phyloP scores from a whole-genome alignment of 2,329 filamentous ascomycete species.

The Alternaria longipes region DNA sequence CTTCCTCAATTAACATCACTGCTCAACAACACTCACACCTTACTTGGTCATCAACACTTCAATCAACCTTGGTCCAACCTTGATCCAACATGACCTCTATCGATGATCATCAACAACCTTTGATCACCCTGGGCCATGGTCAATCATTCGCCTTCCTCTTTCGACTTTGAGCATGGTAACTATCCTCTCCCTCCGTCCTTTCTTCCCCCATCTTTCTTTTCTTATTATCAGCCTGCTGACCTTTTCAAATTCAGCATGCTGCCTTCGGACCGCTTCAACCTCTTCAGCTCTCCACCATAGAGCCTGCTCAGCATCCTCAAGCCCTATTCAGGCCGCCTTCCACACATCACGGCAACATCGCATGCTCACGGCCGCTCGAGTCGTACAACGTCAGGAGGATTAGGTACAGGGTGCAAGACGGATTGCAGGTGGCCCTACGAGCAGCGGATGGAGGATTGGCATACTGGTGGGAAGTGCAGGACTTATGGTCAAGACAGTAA shows the following conservation, averaged over 20 bases:
- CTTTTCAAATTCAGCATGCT: slow-evolving; percentile 3
- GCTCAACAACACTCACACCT: too few relatives aligned
- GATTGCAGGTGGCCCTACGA: slow-evolving; percentile 9
- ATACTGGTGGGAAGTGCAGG: slow-evolving; percentile 14
- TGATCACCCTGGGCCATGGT: slow-evolving; percentile 13
- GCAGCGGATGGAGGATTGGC: background rate
- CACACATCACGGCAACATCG: slow-evolving; percentile 5
- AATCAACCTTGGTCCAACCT: background rate
- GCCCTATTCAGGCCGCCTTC: slow-evolving; percentile 1
- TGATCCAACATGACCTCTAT: slow-evolving; percentile 12
- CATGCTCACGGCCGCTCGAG: slow-evolving; percentile 9
- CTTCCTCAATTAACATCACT: background rate
- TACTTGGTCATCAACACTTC: too few relatives aligned
- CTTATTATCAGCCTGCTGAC: slow-evolving; percentile 3
- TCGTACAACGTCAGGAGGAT: background rate
- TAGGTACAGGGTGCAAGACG: slow-evolving; percentile 8
- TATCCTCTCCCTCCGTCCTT: background rate
- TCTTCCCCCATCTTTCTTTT: background rate
- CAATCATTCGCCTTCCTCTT: background rate
- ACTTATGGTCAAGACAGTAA: slow-evolving; percentile 12
- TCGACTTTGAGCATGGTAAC: slow-evolving; percentile 18
- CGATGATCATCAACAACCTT: slow-evolving; percentile 12
- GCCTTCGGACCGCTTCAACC: slow-evolving; percentile 2
- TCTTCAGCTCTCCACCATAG: background rate
- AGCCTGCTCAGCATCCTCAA: background rate